Percentiles rank a stretch among this genome's conserved stretches.
phyloP scores from a whole-genome alignment of 805 yeast genomes.

The Pichia thaimueangensis region DNA sequence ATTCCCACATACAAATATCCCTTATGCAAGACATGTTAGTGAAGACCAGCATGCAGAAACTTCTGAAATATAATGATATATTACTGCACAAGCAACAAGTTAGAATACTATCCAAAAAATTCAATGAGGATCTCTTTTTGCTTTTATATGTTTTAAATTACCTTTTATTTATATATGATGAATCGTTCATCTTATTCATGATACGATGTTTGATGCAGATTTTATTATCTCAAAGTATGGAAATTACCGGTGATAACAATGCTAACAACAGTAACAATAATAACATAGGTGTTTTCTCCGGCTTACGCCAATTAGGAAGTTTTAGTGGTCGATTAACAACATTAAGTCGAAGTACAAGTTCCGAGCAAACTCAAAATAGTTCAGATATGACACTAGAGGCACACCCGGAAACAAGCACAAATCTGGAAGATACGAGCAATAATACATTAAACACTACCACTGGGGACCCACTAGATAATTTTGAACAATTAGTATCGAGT shows the following conservation, averaged over 20 bases:
- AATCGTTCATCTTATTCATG: slow-evolving; percentile 7
- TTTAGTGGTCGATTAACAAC: no score
- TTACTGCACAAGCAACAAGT: slow-evolving; percentile 2
- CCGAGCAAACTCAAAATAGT: no score
- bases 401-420: not conserved
- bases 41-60: slow-evolving; percentile 1
- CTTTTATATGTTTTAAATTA: slow-evolving; percentile 7
- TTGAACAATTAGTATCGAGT: not conserved
- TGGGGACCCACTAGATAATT: not conserved
- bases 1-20: no score
- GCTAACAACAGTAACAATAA: no score
- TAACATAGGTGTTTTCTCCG: not conserved
- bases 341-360: no score
- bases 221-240: slow-evolving; percentile 2
- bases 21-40: slow-evolving; percentile 4
- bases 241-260: no score
- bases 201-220: slow-evolving; percentile 6
- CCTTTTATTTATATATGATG: slow-evolving; percentile 11
- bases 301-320: slow-evolving; percentile 1
- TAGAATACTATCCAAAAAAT: not conserved
- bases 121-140: slow-evolving; percentile 4
- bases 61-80: slow-evolving; percentile 2
- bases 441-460: no score
- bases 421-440: not conserved
- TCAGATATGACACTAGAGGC: no score